A percentile compares a stretch with the other conserved stretches of the same genome.
Conservation (phyloP, 2,329 filamentous ascomycete genomes). For the Colletotrichum chrysophilum region DNA sequence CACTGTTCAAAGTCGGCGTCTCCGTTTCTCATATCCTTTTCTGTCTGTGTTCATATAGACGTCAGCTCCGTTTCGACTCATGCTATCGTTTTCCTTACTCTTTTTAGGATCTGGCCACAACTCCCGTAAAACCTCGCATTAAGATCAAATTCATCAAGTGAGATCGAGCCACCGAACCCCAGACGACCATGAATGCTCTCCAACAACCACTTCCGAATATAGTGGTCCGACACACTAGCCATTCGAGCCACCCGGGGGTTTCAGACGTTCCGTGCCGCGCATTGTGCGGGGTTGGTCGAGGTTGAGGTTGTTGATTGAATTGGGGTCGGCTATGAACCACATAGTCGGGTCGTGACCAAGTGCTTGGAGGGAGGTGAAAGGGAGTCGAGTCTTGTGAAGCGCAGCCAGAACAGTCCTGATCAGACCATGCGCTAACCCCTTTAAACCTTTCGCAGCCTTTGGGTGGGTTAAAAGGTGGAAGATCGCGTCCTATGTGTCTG, state of each 20-base stretch:
- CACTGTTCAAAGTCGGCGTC: not conserved
- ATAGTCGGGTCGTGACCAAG: not conserved
- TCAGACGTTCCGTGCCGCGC: not conserved
- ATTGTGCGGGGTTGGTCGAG: not conserved
- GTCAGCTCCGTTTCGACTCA: not conserved
- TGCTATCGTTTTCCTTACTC: not conserved
- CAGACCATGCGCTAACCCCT: not conserved
- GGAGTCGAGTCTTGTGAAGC: not conserved
- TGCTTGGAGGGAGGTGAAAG: not conserved
- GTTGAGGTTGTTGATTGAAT: not conserved
- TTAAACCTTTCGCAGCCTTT: not conserved
- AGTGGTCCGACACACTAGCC: not conserved
- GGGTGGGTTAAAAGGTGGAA: not conserved
- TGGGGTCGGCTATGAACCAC: not conserved
- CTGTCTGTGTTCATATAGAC: not conserved
- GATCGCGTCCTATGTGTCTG: not conserved
- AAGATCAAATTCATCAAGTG: not conserved
- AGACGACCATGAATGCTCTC: not conserved
- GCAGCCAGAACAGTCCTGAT: not conserved
- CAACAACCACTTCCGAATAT: not conserved
- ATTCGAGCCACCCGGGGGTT: not conserved
- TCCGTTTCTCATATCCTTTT: not conserved
- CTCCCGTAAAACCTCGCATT: not conserved
- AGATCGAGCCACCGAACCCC: not conserved
- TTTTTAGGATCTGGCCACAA: not conserved